Conservation (phyloP, 768 basidiomycete genomes). For the Fibroporia radiculosa region DNA sequence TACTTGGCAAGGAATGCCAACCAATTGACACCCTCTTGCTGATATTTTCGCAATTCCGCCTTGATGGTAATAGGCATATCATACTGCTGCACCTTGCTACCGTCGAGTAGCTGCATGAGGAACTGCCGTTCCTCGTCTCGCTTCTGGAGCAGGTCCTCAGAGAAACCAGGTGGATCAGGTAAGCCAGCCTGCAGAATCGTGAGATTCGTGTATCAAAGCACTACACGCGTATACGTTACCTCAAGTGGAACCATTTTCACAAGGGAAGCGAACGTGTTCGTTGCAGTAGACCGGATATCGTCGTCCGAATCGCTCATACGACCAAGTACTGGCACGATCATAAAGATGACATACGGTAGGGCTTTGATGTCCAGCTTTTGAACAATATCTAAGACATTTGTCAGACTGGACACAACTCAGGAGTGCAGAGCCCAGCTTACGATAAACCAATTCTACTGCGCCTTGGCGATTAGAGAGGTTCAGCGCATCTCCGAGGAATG, state of each 20-base stretch:
- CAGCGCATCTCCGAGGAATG: slow-evolving; percentile 73
- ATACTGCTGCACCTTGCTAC: slow-evolving; percentile 90
- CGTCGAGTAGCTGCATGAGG: slow-evolving; percentile 88
- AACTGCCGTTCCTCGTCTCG: slow-evolving; percentile 87
- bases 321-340: slow-evolving; percentile 93
- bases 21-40: slow-evolving; percentile 99
- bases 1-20: slow-evolving; percentile 97
- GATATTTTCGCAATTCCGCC: slow-evolving; percentile 93
- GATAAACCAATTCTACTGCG: slow-evolving; percentile 82
- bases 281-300: slow-evolving; percentile 85
- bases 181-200: slow-evolving; percentile 67
- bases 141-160: slow-evolving; percentile 77
- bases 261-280: slow-evolving; percentile 94
- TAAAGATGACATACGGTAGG: slow-evolving; percentile 92
- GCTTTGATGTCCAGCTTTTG: slow-evolving; percentile 89
- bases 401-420: slow-evolving; percentile 7
- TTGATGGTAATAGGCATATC: slow-evolving; percentile 80
- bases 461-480: slow-evolving; percentile 78
- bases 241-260: slow-evolving; percentile 99
- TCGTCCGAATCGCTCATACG: slow-evolving; percentile 95
- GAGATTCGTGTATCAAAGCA: background rate
- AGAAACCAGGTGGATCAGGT: slow-evolving; percentile 93
- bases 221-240: slow-evolving; percentile 35
- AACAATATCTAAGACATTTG: slow-evolving; percentile 93
- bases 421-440: slow-evolving; percentile 43